Conservation (phyloP, 2,329 filamentous ascomycete genomes). For the Tolypocladium tundrense region DNA sequence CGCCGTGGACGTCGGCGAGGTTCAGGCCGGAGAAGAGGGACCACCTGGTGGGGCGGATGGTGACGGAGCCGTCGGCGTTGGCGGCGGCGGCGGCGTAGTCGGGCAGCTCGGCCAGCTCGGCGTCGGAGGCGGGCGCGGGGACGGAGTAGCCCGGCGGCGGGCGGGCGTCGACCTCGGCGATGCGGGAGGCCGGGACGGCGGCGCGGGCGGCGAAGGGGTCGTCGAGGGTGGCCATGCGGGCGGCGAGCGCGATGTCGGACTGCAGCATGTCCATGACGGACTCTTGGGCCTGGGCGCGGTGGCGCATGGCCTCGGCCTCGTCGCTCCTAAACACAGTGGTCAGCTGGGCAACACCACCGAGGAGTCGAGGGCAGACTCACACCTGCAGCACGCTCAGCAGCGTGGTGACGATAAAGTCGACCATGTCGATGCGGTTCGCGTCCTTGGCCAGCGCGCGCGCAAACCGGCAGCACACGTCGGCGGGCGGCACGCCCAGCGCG, state of each 20-base stretch:
- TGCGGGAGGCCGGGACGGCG: slow-evolving; percentile 1
- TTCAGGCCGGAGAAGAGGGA: slow-evolving; percentile 8
- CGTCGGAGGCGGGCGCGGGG: slow-evolving; percentile 1
- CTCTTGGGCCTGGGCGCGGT: slow-evolving; percentile 3
- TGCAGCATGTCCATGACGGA: slow-evolving; percentile 6
- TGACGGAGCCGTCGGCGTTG: slow-evolving; percentile 16
- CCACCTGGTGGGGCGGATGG: slow-evolving; percentile 6
- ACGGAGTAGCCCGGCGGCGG: slow-evolving; percentile 5
- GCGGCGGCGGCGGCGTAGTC: slow-evolving; percentile 11
- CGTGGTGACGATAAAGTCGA: slow-evolving; percentile 6
- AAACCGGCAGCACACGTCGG: slow-evolving; percentile 2
- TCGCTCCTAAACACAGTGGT: slow-evolving; percentile 3
- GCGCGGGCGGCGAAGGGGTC: slow-evolving; percentile 5
- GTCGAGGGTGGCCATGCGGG: slow-evolving; percentile 4
- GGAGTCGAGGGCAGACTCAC: neutral
- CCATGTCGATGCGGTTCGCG: slow-evolving; percentile 6
- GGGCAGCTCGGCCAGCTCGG: slow-evolving; percentile 5
- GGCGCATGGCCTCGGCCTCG: slow-evolving; percentile 3
- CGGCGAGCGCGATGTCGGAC: slow-evolving; percentile 5
- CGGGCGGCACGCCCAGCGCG: neutral
- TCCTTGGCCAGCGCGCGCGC: slow-evolving; percentile 2
- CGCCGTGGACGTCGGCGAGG: slow-evolving; percentile 5
- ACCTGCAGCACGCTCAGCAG: slow-evolving; percentile 8
- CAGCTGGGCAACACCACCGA: neutral
- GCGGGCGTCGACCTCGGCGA: slow-evolving; percentile 2